These are phyloP conservation scores for Penicillium fuscoglaucum DNA, from an alignment of 2,329 filamentous ascomycete genomes.

Conservation along the genomic window DNA sequence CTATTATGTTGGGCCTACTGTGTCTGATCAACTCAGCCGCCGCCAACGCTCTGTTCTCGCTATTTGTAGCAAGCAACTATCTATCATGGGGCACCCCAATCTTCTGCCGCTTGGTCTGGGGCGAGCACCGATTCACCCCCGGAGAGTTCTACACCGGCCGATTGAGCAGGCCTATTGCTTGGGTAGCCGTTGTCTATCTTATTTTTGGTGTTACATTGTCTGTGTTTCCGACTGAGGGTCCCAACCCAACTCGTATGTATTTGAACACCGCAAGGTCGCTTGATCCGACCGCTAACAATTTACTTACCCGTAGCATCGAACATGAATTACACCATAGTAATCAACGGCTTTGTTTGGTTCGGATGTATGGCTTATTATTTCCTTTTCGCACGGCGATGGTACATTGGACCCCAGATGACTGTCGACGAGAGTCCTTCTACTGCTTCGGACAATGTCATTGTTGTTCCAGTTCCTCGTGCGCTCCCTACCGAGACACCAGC, in stretches of 20 bases:
- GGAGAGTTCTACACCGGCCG: slow-evolving; percentile 61
- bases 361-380: slow-evolving; percentile 59
- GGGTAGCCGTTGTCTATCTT: slow-evolving; percentile 56
- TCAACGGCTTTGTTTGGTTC: slow-evolving; percentile 61
- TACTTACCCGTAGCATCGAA: slow-evolving; percentile 35
- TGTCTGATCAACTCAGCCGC: slow-evolving; percentile 60
- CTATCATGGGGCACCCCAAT: slow-evolving; percentile 62
- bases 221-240: slow-evolving; percentile 61
- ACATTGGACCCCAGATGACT: slow-evolving; percentile 60
- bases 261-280: background rate
- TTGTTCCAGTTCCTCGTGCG: too few species aligned
- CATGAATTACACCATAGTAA: slow-evolving; percentile 66
- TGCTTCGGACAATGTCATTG: background rate
- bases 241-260: slow-evolving; percentile 50
- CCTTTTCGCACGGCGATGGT: slow-evolving; percentile 61
- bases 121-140: slow-evolving; percentile 57
- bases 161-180: slow-evolving; percentile 55
- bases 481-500: background rate
- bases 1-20: slow-evolving; percentile 57
- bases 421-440: slow-evolving; percentile 36
- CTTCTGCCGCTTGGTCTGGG: slow-evolving; percentile 60
- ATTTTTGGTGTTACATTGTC: slow-evolving; percentile 56
- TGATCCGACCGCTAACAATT: background rate
- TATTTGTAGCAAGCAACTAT: slow-evolving; percentile 59
- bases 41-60: slow-evolving; percentile 58